Conservation (phyloP, 768 basidiomycete genomes). For the Amanita rubescens region DNA sequence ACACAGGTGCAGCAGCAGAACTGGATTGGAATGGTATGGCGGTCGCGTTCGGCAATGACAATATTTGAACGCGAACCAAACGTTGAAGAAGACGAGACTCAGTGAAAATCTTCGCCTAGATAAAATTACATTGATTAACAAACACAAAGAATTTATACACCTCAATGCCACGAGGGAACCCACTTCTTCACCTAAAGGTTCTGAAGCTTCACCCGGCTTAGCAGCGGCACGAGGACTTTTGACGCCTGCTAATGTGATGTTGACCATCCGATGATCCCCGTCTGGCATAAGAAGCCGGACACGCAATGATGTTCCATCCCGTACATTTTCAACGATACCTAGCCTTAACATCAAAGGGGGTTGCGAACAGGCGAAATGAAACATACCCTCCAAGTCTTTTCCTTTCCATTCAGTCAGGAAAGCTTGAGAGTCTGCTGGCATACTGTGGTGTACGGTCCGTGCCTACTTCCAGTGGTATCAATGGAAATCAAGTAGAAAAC, state of each 20-base stretch:
- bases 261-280: slow-evolving; percentile 85
- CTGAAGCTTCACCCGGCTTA: slow-evolving; percentile 70
- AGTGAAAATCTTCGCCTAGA: slow-evolving; percentile 87
- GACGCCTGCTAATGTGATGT: slow-evolving; percentile 78
- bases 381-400: slow-evolving; percentile 76
- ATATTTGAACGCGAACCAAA: slow-evolving; percentile 64
- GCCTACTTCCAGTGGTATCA: slow-evolving; percentile 36
- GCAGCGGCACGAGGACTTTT: slow-evolving; percentile 64
- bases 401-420: slow-evolving; percentile 92
- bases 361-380: neutral
- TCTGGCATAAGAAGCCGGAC: slow-evolving; percentile 84
- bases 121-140: slow-evolving; percentile 11
- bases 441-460: slow-evolving; percentile 68
- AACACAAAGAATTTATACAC: slow-evolving; percentile 7
- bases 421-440: slow-evolving; percentile 85
- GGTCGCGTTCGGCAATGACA: slow-evolving; percentile 73
- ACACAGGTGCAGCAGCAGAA: slow-evolving; percentile 45
- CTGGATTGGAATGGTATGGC: slow-evolving; percentile 75
- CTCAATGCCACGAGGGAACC: slow-evolving; percentile 14
- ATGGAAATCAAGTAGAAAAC: neutral
- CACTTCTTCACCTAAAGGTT: slow-evolving; percentile 88
- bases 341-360: neutral
- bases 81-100: slow-evolving; percentile 83
- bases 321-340: slow-evolving; percentile 92
- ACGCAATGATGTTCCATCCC: slow-evolving; percentile 87